Evolutionary conservation across 306 rosid species (phyloP).

Genomic region (Abrus precatorius): DNA sequence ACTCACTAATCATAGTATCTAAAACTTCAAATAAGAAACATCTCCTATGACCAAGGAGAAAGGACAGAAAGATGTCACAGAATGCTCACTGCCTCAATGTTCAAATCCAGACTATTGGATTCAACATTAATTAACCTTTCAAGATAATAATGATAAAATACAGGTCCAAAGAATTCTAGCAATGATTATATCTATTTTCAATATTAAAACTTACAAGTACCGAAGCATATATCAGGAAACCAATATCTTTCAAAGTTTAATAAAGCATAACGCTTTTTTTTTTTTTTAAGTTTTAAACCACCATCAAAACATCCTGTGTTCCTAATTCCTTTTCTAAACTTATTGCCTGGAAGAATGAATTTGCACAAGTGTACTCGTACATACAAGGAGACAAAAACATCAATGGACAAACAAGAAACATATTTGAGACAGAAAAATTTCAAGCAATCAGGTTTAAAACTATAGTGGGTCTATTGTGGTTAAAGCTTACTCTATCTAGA

Average conservation of each 20-base stretch:
- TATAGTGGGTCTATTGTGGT: conserved; percentile 7
- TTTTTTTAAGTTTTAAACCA: conserved; percentile 24
- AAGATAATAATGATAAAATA: neutral
- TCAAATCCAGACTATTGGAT: conserved; percentile 28
- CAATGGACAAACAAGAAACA: conserved; percentile 1
- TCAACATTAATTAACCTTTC: conserved; percentile 5
- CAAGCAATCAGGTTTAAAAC: conserved; percentile 15
- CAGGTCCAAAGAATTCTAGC: conserved; percentile 35
- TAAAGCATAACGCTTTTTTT: conserved; percentile 14
- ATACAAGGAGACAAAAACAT: conserved; percentile 4
- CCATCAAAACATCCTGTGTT: conserved; percentile 37
- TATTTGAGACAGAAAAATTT: neutral
- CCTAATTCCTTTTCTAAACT: conserved; percentile 27
- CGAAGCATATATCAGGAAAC: neutral
- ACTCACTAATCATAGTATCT: conserved; percentile 73
- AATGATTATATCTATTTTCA: conserved; percentile 5
- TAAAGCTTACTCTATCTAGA: conserved; percentile 20
- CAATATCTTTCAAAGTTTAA: conserved; percentile 22
- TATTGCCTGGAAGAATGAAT: conserved; percentile 13
- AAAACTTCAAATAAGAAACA: conserved; percentile 47
- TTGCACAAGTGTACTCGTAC: neutral
- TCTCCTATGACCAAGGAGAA: conserved; percentile 35
- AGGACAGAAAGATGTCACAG: conserved; percentile 31
- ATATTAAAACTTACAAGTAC: conserved; percentile 9
- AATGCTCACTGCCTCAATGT: conserved; percentile 29